Conservation (phyloP, 352 stramenopile species). For the Phytopythium chamaehyphon region DNA sequence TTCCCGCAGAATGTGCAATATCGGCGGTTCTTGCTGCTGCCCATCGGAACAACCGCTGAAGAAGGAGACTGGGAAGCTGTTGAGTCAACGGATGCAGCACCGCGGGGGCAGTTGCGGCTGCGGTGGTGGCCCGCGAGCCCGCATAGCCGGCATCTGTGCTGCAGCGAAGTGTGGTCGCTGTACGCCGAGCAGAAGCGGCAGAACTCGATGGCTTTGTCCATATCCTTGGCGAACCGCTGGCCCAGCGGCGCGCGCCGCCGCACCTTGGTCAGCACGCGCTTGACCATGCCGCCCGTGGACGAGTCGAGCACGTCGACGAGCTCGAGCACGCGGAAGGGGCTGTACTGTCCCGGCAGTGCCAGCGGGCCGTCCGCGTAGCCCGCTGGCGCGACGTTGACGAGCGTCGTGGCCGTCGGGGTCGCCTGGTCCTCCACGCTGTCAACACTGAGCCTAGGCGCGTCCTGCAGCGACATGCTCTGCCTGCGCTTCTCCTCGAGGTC, state of each 20-base stretch:
- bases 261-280: slow-evolving; percentile 69
- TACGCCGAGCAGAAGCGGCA: slow-evolving; percentile 71
- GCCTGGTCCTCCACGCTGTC: not conserved
- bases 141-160: slow-evolving; percentile 68
- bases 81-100: slow-evolving; percentile 15
- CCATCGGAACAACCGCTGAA: slow-evolving; percentile 5
- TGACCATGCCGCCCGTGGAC: slow-evolving; percentile 71
- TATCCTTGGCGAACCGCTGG: slow-evolving; percentile 17
- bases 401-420: not conserved
- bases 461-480: slow-evolving; percentile 21
- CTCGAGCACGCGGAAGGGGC: slow-evolving; percentile 62
- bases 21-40: slow-evolving; percentile 10
- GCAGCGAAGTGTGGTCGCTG: slow-evolving; percentile 51
- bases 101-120: slow-evolving; percentile 48
- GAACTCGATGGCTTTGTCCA: slow-evolving; percentile 47
- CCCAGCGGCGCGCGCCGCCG: slow-evolving; percentile 41
- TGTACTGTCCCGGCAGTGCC: slow-evolving; percentile 26
- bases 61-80: slow-evolving; percentile 6
- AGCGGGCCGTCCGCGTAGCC: slow-evolving; percentile 4
- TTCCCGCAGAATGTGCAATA: slow-evolving; percentile 58
- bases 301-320: slow-evolving; percentile 75
- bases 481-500: slow-evolving; percentile 49
- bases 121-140: slow-evolving; percentile 51
- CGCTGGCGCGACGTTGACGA: not conserved
- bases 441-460: not conserved